A percentile compares a stretch with the other conserved stretches of the same genome.
Evolutionary conservation across 306 rosid genomes (phyloP).

Genomic region (Biancaea sappan): DNA sequence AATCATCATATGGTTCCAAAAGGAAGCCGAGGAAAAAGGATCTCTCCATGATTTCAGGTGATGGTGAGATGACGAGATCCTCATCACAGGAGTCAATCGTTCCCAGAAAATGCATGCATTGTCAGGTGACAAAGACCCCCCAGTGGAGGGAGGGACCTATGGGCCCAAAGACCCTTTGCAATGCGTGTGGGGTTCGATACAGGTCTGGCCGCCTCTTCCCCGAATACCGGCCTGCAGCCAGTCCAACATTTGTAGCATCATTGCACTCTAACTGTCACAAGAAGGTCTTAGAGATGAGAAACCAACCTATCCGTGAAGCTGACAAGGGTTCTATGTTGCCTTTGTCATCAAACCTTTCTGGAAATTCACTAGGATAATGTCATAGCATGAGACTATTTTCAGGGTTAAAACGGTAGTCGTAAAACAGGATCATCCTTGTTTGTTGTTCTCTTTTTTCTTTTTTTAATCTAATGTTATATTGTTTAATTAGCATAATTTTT

Average conservation of each 20-base stretch:
- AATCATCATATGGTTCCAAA: slow-evolving; percentile 18
- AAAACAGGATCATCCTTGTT: slow-evolving; percentile 41
- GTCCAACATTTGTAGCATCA: slow-evolving; percentile 39
- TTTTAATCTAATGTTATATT: slow-evolving; percentile 15
- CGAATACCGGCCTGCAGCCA: slow-evolving; percentile 43
- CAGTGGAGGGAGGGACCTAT: slow-evolving; percentile 46
- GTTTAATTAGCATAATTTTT: slow-evolving; percentile 33
- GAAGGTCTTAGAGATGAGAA: slow-evolving; percentile 35
- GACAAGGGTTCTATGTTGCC: slow-evolving; percentile 27
- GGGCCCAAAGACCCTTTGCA: slow-evolving; percentile 39
- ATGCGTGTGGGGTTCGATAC: slow-evolving; percentile 46
- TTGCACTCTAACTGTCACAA: slow-evolving; percentile 44
- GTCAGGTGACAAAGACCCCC: slow-evolving; percentile 32
- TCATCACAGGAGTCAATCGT: slow-evolving; percentile 16
- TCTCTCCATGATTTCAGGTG: slow-evolving; percentile 17
- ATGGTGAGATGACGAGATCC: slow-evolving; percentile 27
- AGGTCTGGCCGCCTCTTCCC: slow-evolving; percentile 44
- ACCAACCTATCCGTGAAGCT: slow-evolving; percentile 6
- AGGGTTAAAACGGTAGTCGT: slow-evolving; percentile 40
- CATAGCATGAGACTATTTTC: slow-evolving; percentile 33
- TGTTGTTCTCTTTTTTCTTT: slow-evolving; percentile 21
- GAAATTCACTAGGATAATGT: slow-evolving; percentile 38
- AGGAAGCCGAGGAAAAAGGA: slow-evolving; percentile 41
- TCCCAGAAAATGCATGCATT: slow-evolving; percentile 33
- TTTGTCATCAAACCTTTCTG: slow-evolving; percentile 27